A percentile compares a stretch with the other conserved stretches of the same genome.
phyloP scores from a whole-genome alignment of 2,329 filamentous ascomycete species.

The Stachybotrys elegans region DNA sequence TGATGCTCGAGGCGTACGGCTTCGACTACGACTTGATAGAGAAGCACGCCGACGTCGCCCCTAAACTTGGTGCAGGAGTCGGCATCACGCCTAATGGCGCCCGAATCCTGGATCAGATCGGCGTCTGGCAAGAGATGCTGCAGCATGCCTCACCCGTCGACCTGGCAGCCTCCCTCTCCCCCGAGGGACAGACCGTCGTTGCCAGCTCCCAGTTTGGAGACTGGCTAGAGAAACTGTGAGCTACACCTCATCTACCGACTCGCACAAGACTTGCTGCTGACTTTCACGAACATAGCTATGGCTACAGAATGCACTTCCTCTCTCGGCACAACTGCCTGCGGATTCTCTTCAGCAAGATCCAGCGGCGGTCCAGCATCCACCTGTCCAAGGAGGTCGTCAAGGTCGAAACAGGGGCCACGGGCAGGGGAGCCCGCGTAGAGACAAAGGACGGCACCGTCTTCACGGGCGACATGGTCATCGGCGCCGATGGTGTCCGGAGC shows the following conservation, averaged over 20 bases:
- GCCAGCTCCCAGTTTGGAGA: background rate
- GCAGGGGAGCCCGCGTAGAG: background rate
- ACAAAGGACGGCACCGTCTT: background rate
- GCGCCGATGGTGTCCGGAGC: background rate
- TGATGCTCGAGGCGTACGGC: background rate
- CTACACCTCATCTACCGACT: background rate
- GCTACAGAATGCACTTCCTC: background rate
- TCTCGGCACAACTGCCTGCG: background rate
- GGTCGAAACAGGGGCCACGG: background rate
- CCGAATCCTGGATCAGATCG: background rate
- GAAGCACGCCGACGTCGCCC: background rate
- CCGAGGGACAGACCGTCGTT: background rate
- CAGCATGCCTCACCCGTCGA: background rate
- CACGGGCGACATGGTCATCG: background rate
- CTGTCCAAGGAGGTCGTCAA: background rate
- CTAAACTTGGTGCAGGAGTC: background rate
- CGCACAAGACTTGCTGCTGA: background rate
- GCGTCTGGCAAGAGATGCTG: background rate
- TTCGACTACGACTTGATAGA: background rate
- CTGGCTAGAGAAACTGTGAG: background rate
- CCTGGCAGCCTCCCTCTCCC: background rate
- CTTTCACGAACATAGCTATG: background rate
- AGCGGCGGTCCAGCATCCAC: background rate
- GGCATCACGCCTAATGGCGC: background rate
- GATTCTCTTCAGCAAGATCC: background rate